Evolutionary conservation across 257 asterid species (phyloP).

Genomic region (Mentha longifolia): DNA sequence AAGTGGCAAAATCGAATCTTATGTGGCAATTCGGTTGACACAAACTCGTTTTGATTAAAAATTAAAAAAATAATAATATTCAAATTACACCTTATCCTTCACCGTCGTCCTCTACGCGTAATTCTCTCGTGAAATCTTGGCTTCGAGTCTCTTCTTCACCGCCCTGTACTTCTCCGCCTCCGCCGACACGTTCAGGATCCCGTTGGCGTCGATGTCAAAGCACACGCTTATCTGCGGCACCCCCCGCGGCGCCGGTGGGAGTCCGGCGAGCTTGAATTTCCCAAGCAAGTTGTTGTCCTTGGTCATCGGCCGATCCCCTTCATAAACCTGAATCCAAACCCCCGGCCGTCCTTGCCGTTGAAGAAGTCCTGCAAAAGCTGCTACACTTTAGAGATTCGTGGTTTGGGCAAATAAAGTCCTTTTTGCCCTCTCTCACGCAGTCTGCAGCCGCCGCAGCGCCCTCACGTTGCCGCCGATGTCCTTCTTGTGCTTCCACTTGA

Average conservation of each 20-base stretch:
- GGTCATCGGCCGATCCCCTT: constrained; percentile 64
- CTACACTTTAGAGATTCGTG: constrained; percentile 59
- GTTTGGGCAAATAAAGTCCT: constrained; percentile 57
- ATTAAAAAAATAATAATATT: too few species aligned
- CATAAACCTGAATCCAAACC: constrained; percentile 56
- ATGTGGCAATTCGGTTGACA: too few species aligned
- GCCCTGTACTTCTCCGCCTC: constrained; percentile 63
- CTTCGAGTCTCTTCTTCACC: constrained; percentile 25
- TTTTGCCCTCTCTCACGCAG: constrained; percentile 70
- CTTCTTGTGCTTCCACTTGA: too few species aligned
- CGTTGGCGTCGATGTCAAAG: constrained; percentile 60
- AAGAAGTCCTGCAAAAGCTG: constrained; percentile 58
- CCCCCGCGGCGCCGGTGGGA: constrained; percentile 59
- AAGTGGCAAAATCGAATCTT: too few species aligned
- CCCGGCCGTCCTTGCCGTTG: constrained; percentile 60
- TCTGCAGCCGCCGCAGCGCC: constrained; percentile 56
- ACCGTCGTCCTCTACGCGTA: too few species aligned
- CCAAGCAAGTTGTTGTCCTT: constrained; percentile 65
- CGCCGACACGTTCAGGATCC: constrained; percentile 55
- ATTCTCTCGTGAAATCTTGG: too few species aligned
- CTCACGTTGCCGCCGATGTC: constrained; percentile 56
- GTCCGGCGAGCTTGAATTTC: constrained; percentile 58
- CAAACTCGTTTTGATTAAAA: too few species aligned
- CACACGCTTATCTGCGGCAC: constrained; percentile 58
- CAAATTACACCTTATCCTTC: too few species aligned